Percentiles rank a stretch among this genome's conserved stretches.
Conservation (phyloP, 306 rosid genomes). For the Sicyos baderoa region DNA sequence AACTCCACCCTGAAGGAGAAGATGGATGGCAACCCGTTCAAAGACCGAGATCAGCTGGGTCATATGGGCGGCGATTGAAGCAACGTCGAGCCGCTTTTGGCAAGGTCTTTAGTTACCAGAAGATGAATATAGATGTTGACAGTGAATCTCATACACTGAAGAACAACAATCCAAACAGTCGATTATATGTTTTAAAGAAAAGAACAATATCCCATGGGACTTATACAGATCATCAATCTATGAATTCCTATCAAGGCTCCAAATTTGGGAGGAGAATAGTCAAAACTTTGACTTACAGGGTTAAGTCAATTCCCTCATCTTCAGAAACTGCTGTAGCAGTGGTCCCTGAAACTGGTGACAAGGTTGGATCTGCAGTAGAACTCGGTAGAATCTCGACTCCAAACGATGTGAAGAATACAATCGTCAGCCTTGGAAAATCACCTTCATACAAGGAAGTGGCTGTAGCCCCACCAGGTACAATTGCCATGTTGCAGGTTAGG, state of each 20-base stretch:
- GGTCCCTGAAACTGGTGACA: constrained; percentile 32
- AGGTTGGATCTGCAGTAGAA: constrained; percentile 37
- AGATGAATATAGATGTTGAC: constrained; percentile 56
- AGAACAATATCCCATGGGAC: constrained; percentile 62
- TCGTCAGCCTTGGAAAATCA: constrained; percentile 77
- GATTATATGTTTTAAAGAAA: constrained; percentile 65
- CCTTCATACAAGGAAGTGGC: constrained; percentile 99
- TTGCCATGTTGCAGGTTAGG: constrained; percentile 59
- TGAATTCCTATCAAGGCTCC: constrained; percentile 56
- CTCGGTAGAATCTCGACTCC: constrained; percentile 31
- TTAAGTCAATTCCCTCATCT: constrained; percentile 61
- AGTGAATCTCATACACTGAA: constrained; percentile 39
- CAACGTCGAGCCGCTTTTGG: constrained; percentile 77
- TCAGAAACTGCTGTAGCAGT: constrained; percentile 35
- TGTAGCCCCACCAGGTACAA: constrained; percentile 90
- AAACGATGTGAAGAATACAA: constrained; percentile 45
- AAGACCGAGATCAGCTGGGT: constrained; percentile 81
- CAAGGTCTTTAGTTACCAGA: constrained; percentile 69
- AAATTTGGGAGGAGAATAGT: constrained; percentile 74
- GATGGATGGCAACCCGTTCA: constrained; percentile 98
- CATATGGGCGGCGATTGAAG: constrained; percentile 60
- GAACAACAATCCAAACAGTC: constrained; percentile 47
- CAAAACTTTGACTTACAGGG: constrained; percentile 73
- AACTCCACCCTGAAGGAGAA: constrained; percentile 64
- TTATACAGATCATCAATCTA: constrained; percentile 46